Evolutionary conservation across 169 alveolate species (phyloP), one percentile per base, ranked within the genome.

Genomic region (Eimeria necatrix): DNA sequence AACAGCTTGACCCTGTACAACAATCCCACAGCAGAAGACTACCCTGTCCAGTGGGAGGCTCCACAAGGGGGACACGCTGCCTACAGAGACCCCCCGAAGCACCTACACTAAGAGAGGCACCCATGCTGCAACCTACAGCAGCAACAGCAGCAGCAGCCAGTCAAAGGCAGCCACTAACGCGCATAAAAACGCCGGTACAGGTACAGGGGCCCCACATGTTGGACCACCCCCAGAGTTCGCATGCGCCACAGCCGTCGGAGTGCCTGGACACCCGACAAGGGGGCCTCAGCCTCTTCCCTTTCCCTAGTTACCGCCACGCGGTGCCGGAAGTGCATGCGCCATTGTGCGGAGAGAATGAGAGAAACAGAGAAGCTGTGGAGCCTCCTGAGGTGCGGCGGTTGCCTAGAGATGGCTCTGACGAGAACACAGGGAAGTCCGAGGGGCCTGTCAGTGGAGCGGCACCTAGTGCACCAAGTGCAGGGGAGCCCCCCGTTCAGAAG

Each of bases 311-410:
- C 26, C 80, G 41, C 41, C 41, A 68, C 18, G 48, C 22, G 48
- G 22, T 68, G 80, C 80, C 80, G n/a, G 80, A 32, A 22, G 80
- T 68, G 80, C 80, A 68, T 32, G 16, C 80, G 18, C 48, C 80
- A 16, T 4, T 24, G 10, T 68, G 80, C 32, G 49, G 48, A n/a
- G 80, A 68, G 22, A 24, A 32, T n/a, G 48, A 18, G 12, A 68
- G 14, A 68, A 10, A 7, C 80, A 18, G 26, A 18, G 16, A 18
- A 48, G 18, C 80, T 14, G 10, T 68, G 10, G 48, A 68, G 22
- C 32, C 80, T 9, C 22, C n/a, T 18, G 80, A 24, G 16, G 80
- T 9, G 46, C n/a, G 80, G 48, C 48, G 80, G n/a, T 9, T 24
- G n/a, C n/a, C 80, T 24, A 24, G 6, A 20, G 80, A 68, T 22